Conservation (phyloP, 2,329 filamentous ascomycete genomes). For the Fusarium staphyleae region DNA sequence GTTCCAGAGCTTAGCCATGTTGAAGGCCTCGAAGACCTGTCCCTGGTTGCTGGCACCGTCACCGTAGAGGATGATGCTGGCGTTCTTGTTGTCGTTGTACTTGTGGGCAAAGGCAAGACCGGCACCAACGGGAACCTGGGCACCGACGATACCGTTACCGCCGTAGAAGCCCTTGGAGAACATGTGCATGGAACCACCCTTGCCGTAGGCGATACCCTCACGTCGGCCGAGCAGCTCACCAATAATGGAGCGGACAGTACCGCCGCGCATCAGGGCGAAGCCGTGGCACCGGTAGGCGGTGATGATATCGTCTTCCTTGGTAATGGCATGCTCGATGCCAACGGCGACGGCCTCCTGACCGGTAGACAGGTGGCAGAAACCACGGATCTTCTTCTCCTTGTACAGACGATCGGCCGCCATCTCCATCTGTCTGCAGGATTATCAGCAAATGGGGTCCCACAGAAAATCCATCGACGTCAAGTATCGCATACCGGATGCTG, state of each 20-base stretch:
- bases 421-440: constrained; percentile 85
- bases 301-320: constrained; percentile 90
- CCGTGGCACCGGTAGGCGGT: constrained; percentile 99
- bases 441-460: constrained; percentile 38
- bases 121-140: constrained; percentile 96
- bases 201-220: constrained; percentile 97
- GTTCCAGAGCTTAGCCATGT: constrained; percentile 99
- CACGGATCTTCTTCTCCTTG: constrained; percentile 99
- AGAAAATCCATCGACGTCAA: neutral
- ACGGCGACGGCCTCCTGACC: constrained; percentile 97
- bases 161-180: constrained; percentile 98
- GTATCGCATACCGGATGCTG: constrained; percentile 74
- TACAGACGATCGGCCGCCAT: constrained; percentile 98
- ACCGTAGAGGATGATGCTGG: constrained; percentile 90
- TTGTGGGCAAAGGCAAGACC: constrained; percentile 97
- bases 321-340: constrained; percentile 96
- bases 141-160: constrained; percentile 98
- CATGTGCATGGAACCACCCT: constrained; percentile 99
- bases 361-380: constrained; percentile 98
- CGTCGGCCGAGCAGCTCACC: constrained; percentile 94
- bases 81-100: constrained; percentile 87
- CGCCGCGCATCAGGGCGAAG: constrained; percentile 96
- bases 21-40: constrained; percentile 99
- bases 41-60: constrained; percentile 99
- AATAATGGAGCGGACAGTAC: constrained; percentile 88